A percentile compares a stretch with the other conserved stretches of the same genome.
Evolutionary conservation across 306 rosid species (phyloP).

Genomic region (Cucurbita pepo): DNA sequence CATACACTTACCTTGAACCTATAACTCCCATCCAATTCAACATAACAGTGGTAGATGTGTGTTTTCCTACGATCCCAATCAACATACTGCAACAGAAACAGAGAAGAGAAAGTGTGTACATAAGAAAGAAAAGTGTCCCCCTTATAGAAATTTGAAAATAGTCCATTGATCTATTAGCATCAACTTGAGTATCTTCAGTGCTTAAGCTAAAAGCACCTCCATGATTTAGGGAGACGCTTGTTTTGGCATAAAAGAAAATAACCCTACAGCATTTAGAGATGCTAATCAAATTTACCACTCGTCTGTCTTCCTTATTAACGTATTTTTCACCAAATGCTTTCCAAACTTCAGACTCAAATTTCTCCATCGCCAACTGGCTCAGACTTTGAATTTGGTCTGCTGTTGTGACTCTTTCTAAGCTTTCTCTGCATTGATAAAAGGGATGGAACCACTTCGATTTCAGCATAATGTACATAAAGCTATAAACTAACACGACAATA

Average conservation of each 20-base stretch:
- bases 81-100: slow-evolving; percentile 20
- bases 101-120: neutral
- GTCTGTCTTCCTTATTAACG: slow-evolving; percentile 16
- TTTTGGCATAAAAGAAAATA: neutral
- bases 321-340: slow-evolving; percentile 12
- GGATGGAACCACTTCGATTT: neutral
- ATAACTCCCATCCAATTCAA: slow-evolving; percentile 31
- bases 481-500: neutral
- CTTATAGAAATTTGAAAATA: no score
- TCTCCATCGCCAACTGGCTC: slow-evolving; percentile 25
- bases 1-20: slow-evolving; percentile 48
- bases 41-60: slow-evolving; percentile 39
- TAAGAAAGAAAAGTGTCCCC: neutral
- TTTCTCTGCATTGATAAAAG: slow-evolving; percentile 1
- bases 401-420: slow-evolving; percentile 19
- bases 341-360: slow-evolving; percentile 42
- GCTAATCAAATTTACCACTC: slow-evolving; percentile 22
- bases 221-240: neutral
- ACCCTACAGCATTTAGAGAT: neutral
- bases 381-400: slow-evolving; percentile 23
- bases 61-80: slow-evolving; percentile 52
- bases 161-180: neutral
- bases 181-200: neutral
- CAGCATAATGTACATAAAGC: neutral
- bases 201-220: neutral